A percentile compares a stretch with the other conserved stretches of the same genome.
phyloP scores from a whole-genome alignment of 192 early-diverging fungal species.

The Gryganskiella cystojenkinii region DNA sequence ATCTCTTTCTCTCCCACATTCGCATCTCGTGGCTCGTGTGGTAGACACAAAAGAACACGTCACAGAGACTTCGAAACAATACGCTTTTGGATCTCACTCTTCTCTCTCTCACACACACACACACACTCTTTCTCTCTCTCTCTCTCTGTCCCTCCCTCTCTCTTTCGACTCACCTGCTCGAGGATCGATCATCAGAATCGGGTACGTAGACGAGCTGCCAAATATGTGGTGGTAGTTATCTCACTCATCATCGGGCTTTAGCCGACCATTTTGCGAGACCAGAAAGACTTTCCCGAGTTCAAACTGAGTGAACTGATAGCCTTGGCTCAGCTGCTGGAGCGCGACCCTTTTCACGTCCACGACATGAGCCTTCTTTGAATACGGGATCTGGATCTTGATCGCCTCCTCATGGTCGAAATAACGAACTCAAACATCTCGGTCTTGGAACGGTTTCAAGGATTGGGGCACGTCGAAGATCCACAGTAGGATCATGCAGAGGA shows the following conservation, averaged over 20 bases:
- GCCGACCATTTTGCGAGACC: neutral
- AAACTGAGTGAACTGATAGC: neutral
- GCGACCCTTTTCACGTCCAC: slow-evolving; percentile 22
- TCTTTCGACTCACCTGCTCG: slow-evolving; percentile 2
- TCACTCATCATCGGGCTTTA: slow-evolving; percentile 12
- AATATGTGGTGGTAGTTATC: neutral
- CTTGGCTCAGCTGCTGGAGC: slow-evolving; percentile 4
- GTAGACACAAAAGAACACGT: slow-evolving; percentile 37
- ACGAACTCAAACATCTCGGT: slow-evolving; percentile 20
- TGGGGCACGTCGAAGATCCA: neutral
- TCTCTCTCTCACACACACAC: too few relatives aligned
- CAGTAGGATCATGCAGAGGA: neutral
- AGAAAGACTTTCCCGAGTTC: neutral
- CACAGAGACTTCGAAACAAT: slow-evolving; percentile 6
- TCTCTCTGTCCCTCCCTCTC: too few relatives aligned
- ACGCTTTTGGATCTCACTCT: too few relatives aligned
- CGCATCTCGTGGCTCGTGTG: too few relatives aligned
- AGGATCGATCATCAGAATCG: slow-evolving; percentile 13
- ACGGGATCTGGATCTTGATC: slow-evolving; percentile 19
- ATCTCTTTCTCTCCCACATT: too few relatives aligned
- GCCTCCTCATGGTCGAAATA: slow-evolving; percentile 32
- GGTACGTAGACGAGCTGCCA: neutral
- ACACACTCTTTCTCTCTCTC: too few relatives aligned
- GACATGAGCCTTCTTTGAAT: slow-evolving; percentile 5
- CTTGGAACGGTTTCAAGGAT: slow-evolving; percentile 4